phyloP scores from a whole-genome alignment of 176 grass and related monocot genomes.

The Puya raimondii region DNA sequence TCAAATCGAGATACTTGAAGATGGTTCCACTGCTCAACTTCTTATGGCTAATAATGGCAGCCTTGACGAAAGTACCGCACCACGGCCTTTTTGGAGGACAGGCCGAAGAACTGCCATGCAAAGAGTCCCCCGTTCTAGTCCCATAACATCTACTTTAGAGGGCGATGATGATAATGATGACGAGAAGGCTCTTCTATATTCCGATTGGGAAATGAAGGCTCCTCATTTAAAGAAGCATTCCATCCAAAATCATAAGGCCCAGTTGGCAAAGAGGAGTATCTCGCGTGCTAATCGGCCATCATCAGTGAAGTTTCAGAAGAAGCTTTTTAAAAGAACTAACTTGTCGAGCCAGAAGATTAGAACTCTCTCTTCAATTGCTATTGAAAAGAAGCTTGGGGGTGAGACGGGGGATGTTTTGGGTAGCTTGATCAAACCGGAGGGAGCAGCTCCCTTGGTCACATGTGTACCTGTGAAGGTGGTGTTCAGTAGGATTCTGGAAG shows the following conservation, averaged over 20 bases:
- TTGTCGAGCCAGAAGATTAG: constrained; percentile 59
- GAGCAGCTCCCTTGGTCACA: constrained; percentile 62
- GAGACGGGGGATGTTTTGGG: constrained; percentile 35
- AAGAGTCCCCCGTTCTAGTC: constrained; percentile 68
- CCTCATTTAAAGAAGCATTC: constrained; percentile 28
- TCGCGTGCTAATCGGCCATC: constrained; percentile 22
- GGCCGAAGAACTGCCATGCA: constrained; percentile 90
- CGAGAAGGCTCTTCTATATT: constrained; percentile 33
- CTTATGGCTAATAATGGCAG: constrained; percentile 31
- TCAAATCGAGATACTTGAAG: constrained; percentile 84
- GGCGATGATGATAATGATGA: constrained; percentile 46
- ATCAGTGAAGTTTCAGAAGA: constrained; percentile 48
- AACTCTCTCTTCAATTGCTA: constrained; percentile 50
- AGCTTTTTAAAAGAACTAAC: constrained; percentile 53
- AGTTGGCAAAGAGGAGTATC: constrained; percentile 36
- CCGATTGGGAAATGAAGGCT: constrained; percentile 47
- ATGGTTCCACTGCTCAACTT: constrained; percentile 59
- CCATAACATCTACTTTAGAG: constrained; percentile 38
- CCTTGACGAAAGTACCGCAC: constrained; percentile 46
- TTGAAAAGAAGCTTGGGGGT: constrained; percentile 36
- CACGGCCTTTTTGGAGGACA: constrained; percentile 70
- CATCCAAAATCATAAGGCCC: constrained; percentile 27
- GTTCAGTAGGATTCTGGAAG: constrained; percentile 95
- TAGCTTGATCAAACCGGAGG: constrained; percentile 55
- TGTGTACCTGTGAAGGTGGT: constrained; percentile 87